Evolutionary conservation across 148 eudicot genomes (phyloP).

Genomic region (Euryodendron excelsum): DNA sequence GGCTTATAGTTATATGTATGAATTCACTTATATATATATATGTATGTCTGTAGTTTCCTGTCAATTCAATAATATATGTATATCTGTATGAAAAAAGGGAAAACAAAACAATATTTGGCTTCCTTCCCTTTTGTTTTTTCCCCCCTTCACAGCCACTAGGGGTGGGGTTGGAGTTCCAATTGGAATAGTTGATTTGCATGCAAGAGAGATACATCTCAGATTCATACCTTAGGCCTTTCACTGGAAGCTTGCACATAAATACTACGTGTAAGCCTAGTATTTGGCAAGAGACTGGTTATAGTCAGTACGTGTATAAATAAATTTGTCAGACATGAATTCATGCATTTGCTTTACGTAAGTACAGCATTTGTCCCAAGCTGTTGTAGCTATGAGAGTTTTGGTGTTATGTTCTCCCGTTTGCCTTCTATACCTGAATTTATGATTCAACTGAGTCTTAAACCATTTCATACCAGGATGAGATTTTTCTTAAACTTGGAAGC

Average conservation of each 20-base stretch:
- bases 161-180: not conserved
- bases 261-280: not conserved
- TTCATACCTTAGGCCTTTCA: not conserved
- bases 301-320: not conserved
- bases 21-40: not conserved
- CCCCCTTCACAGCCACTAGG: not conserved
- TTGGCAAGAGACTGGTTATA: not conserved
- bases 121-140: no score
- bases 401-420: not conserved
- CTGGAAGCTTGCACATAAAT: not conserved
- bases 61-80: not conserved
- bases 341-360: no score
- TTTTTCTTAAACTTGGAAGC: not conserved
- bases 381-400: not conserved
- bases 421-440: not conserved
- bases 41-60: not conserved
- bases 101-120: not conserved
- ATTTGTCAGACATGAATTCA: no score
- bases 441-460: not conserved
- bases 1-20: not conserved
- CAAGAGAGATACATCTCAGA: not conserved
- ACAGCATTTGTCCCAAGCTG: not conserved
- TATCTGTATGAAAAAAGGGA: not conserved
- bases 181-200: not conserved
- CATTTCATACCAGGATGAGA: not conserved